A percentile compares a stretch with the other conserved stretches of the same genome.
Evolutionary conservation across 2,329 filamentous ascomycete species (phyloP).

Genomic region (Pezicula radicicola): DNA sequence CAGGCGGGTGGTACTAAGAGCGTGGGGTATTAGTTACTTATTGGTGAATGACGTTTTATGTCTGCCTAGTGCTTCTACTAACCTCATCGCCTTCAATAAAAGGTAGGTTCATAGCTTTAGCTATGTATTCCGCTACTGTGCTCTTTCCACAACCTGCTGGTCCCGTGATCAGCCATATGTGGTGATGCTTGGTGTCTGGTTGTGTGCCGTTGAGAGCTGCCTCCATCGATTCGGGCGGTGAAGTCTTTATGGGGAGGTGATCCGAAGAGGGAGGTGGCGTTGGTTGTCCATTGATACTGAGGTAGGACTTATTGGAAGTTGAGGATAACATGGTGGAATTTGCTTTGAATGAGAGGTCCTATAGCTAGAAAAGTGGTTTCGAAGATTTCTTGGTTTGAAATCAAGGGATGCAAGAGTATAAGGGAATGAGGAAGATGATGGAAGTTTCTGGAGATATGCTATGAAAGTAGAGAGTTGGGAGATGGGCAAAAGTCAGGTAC

Average conservation of each 20-base stretch:
- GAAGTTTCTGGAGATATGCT: no score
- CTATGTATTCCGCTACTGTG: constrained; percentile 66
- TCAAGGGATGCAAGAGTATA: no score
- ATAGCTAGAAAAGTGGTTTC: no score
- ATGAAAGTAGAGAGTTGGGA: no score
- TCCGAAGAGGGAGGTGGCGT: constrained; percentile 18
- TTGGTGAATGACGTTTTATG: not conserved
- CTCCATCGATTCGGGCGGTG: constrained; percentile 12
- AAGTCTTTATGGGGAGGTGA: constrained; percentile 18
- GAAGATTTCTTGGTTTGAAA: no score
- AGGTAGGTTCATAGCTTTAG: constrained; percentile 59
- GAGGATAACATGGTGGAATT: not conserved
- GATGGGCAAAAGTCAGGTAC: no score
- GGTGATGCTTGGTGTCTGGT: constrained; percentile 40
- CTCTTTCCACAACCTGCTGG: constrained; percentile 79
- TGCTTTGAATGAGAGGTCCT: no score
- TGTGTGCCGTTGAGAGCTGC: constrained; percentile 9
- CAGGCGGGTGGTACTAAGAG: constrained; percentile 65
- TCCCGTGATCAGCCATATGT: constrained; percentile 79
- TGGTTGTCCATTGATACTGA: constrained; percentile 19
- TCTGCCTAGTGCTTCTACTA: constrained; percentile 30
- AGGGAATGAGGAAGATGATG: no score
- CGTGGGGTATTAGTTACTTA: constrained; percentile 6
- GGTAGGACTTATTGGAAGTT: constrained; percentile 19
- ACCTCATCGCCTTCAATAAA: constrained; percentile 80